Evolutionary conservation across 106 monocot species (phyloP).

Genomic region (Platanthera zijinensis): DNA sequence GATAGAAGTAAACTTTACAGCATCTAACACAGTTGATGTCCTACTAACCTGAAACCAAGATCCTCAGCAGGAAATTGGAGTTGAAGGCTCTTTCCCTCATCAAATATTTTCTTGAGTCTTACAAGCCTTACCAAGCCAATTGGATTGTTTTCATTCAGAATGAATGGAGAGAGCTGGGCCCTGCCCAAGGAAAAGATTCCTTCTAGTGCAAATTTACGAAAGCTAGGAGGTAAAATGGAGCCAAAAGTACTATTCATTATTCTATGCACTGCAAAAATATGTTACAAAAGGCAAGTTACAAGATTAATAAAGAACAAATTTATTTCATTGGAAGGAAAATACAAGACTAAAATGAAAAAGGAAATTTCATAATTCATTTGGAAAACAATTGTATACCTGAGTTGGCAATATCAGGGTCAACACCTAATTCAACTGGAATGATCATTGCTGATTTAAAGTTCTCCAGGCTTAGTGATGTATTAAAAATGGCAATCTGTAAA

Average conservation of each 20-base stretch:
- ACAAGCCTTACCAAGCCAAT: slow-evolving; percentile 63
- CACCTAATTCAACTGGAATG: slow-evolving; percentile 80
- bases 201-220: slow-evolving; percentile 71
- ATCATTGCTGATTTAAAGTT: slow-evolving; percentile 94
- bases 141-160: slow-evolving; percentile 83
- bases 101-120: slow-evolving; percentile 61
- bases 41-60: slow-evolving; percentile 86
- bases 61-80: slow-evolving; percentile 96
- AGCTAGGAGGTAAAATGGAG: slow-evolving; percentile 50
- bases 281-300: background rate
- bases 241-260: slow-evolving; percentile 55
- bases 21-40: background rate
- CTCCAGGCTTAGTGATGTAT: slow-evolving; percentile 71
- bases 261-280: slow-evolving; percentile 53
- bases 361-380: background rate
- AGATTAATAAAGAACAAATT: slow-evolving; percentile 1
- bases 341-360: background rate
- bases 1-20: background rate
- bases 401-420: slow-evolving; percentile 75
- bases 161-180: slow-evolving; percentile 51
- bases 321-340: background rate
- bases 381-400: slow-evolving; percentile 41
- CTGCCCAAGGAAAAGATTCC: slow-evolving; percentile 80
- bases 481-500: slow-evolving; percentile 76
- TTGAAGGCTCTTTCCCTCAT: slow-evolving; percentile 87